Percentiles rank a stretch among this genome's conserved stretches.
These are phyloP conservation scores for Tirmania nivea DNA, from an alignment of 495 filamentous ascomycete species.

Conservation along the genomic window DNA sequence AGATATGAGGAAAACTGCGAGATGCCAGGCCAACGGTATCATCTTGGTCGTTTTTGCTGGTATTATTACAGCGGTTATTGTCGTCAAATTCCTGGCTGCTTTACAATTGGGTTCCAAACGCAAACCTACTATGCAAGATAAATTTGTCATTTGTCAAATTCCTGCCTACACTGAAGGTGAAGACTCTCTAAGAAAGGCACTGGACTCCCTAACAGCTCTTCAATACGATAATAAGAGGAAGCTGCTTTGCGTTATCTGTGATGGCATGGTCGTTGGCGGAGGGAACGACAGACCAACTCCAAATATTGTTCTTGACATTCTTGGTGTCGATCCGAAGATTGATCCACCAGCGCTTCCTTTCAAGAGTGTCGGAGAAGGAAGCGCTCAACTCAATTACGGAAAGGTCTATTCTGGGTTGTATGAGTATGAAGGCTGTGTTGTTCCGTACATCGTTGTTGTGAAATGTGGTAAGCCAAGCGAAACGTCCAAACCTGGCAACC, in stretches of 20 bases:
- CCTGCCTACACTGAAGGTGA: slow-evolving; percentile 97
- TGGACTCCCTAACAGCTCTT: slow-evolving; percentile 83
- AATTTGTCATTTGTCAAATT: slow-evolving; percentile 96
- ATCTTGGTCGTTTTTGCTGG: slow-evolving; percentile 71
- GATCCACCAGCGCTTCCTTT: slow-evolving; percentile 86
- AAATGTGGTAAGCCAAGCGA: slow-evolving; percentile 96
- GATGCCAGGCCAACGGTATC: slow-evolving; percentile 79
- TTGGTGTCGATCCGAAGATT: slow-evolving; percentile 90
- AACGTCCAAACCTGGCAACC: slow-evolving; percentile 87
- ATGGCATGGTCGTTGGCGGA: slow-evolving; percentile 87
- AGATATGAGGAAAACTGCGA: slow-evolving; percentile 58
- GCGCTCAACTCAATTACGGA: slow-evolving; percentile 87
- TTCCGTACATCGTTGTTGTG: slow-evolving; percentile 86
- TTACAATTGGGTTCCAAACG: slow-evolving; percentile 85
- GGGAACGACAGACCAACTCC: slow-evolving; percentile 94
- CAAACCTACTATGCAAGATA: slow-evolving; percentile 76
- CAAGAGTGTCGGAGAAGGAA: slow-evolving; percentile 72
- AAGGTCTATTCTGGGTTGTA: slow-evolving; percentile 98
- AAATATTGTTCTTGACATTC: slow-evolving; percentile 90
- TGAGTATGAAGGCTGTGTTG: slow-evolving; percentile 72
- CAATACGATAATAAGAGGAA: slow-evolving; percentile 97
- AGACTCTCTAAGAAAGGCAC: slow-evolving; percentile 70
- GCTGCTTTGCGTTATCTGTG: slow-evolving; percentile 79
- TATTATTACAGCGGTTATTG: slow-evolving; percentile 56
- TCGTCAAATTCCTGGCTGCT: slow-evolving; percentile 80